Percentiles rank a stretch among this genome's conserved stretches.
These are phyloP conservation scores for Suillus spraguei DNA, from an alignment of 768 basidiomycete genomes.

Conservation along the genomic window DNA sequence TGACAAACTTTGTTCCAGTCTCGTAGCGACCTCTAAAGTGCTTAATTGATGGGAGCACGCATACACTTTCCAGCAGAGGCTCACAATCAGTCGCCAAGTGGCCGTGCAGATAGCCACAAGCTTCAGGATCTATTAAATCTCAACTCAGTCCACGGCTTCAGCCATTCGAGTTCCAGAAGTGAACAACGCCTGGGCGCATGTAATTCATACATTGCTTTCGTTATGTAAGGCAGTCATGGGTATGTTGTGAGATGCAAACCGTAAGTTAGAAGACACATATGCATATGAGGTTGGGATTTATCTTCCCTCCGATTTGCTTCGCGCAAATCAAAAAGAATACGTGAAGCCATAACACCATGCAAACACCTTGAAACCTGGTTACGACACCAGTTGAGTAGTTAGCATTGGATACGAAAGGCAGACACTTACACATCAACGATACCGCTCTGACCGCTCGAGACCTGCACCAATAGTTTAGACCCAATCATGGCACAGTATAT, in stretches of 20 bases:
- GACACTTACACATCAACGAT: conserved; percentile 14
- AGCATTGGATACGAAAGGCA: background rate
- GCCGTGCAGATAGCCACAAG: too few relatives aligned
- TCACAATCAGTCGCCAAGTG: too few relatives aligned
- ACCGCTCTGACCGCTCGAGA: conserved; percentile 13
- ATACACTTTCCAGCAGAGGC: too few relatives aligned
- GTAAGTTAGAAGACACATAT: conserved; percentile 2
- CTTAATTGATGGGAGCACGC: too few relatives aligned
- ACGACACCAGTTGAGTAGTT: background rate
- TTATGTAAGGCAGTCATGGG: conserved; percentile 3
- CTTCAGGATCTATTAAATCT: too few relatives aligned
- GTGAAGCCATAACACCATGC: conserved; percentile 17
- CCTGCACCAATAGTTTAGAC: background rate
- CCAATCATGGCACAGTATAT: background rate
- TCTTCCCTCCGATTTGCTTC: background rate
- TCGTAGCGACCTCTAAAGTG: too few relatives aligned
- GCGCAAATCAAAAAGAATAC: conserved; percentile 17
- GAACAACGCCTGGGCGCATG: background rate
- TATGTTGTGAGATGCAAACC: conserved; percentile 4
- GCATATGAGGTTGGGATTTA: background rate
- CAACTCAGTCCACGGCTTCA: background rate
- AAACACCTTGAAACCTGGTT: conserved; percentile 17
- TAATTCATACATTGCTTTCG: conserved; percentile 6
- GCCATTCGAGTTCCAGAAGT: background rate
- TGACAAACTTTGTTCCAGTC: too few relatives aligned